phyloP scores from a whole-genome alignment of 768 basidiomycete genomes.

The Podaxis sp. region DNA sequence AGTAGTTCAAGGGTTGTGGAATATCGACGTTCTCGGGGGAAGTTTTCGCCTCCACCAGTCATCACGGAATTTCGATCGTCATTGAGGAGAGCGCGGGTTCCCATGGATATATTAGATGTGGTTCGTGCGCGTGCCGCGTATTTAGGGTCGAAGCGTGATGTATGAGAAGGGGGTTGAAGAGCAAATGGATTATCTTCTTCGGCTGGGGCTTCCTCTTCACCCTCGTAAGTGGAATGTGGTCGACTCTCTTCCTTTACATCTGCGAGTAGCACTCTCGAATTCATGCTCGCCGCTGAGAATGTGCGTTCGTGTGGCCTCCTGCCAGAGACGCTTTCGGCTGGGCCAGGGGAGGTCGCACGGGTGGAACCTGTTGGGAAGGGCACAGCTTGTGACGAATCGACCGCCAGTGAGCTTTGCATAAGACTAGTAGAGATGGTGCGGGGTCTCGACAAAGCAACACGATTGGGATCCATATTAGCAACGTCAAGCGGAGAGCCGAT shows the following conservation, averaged over 20 bases:
- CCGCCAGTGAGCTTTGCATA: conserved; percentile 28
- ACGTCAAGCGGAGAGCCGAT: conserved; percentile 59
- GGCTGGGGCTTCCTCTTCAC: conserved; percentile 21
- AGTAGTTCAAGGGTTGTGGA: conserved; percentile 73
- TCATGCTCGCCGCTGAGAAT: conserved; percentile 52
- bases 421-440: conserved; percentile 49
- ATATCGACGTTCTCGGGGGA: conserved; percentile 53
- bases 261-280: conserved; percentile 43
- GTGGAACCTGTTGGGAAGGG: conserved; percentile 65
- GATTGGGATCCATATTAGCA: conserved; percentile 41
- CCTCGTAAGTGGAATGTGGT: conserved; percentile 30
- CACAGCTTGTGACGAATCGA: conserved; percentile 27
- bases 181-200: conserved; percentile 68
- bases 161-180: conserved; percentile 60
- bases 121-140: conserved; percentile 55
- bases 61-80: conserved; percentile 42
- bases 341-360: conserved; percentile 48
- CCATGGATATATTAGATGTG: conserved; percentile 63
- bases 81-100: conserved; percentile 59
- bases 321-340: conserved; percentile 17
- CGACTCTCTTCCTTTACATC: conserved; percentile 35
- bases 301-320: conserved; percentile 39
- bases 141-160: conserved; percentile 85
- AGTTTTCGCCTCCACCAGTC: conserved; percentile 32
- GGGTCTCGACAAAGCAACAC: conserved; percentile 44